A percentile compares a stretch with the other conserved stretches of the same genome.
phyloP scores from a whole-genome alignment of 2,329 filamentous ascomycete species.

The Xylariaceae sp. region DNA sequence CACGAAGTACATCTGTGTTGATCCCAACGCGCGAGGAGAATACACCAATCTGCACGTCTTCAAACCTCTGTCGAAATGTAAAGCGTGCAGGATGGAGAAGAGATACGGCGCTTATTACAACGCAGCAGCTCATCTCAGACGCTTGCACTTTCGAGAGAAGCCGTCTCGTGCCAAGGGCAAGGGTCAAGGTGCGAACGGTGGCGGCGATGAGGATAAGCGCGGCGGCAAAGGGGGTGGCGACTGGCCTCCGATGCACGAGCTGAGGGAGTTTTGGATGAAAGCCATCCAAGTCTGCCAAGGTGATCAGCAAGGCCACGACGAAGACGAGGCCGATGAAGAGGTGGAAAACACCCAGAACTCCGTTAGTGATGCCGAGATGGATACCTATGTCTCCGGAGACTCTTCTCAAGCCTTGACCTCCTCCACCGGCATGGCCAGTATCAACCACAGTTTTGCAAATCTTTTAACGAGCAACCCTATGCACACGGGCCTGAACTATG shows the following conservation, averaged over 20 bases:
- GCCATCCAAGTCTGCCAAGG: conserved; percentile 42
- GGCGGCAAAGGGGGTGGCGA: conserved; percentile 50
- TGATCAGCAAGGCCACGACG: conserved; percentile 27
- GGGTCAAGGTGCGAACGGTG: conserved; percentile 27
- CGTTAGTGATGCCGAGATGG: conserved; percentile 19
- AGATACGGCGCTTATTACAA: conserved; percentile 92
- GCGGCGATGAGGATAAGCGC: conserved; percentile 43
- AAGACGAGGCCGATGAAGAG: conserved; percentile 38
- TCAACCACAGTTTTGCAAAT: conserved; percentile 22
- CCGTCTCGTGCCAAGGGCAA: conserved; percentile 41
- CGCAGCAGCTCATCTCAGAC: conserved; percentile 80
- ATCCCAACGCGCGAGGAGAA: conserved; percentile 41
- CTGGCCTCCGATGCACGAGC: conserved; percentile 50
- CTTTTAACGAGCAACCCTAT: conserved; percentile 21
- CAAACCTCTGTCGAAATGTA: conserved; percentile 71
- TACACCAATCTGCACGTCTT: conserved; percentile 44
- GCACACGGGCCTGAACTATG: conserved; percentile 20
- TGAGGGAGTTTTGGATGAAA: conserved; percentile 53
- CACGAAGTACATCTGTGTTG: conserved; percentile 54
- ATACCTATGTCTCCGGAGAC: conserved; percentile 24
- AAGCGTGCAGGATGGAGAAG: conserved; percentile 71
- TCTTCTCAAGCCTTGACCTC: conserved; percentile 17
- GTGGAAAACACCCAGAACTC: conserved; percentile 33
- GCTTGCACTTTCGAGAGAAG: conserved; percentile 77
- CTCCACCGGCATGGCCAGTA: conserved; percentile 1